Percentiles rank a stretch among this genome's conserved stretches.
These are phyloP conservation scores for Apiospora koreana DNA, from an alignment of 2,329 filamentous ascomycete genomes.

Conservation along the genomic window DNA sequence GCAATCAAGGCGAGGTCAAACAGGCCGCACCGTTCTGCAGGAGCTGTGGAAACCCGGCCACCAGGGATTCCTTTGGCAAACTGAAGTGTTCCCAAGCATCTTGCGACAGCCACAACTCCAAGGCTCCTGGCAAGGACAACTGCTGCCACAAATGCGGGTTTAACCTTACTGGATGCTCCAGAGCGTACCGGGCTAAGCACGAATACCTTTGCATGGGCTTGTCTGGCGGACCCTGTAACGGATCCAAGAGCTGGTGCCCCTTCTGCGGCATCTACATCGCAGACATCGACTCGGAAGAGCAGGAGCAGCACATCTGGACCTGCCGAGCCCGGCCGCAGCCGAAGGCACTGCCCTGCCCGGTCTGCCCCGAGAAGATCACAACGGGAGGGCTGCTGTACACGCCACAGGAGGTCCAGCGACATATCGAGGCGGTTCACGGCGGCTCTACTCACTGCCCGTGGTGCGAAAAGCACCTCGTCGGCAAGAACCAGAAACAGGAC, in stretches of 20 bases:
- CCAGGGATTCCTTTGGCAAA: background rate
- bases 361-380: background rate
- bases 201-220: background rate
- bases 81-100: background rate
- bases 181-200: background rate
- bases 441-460: background rate
- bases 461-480: conserved; percentile 6
- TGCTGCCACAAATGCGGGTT: conserved; percentile 3
- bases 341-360: background rate
- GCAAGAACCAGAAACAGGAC: background rate
- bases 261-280: conserved; percentile 11
- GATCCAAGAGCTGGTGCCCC: background rate
- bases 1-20: background rate
- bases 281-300: background rate
- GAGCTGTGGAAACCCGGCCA: background rate
- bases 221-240: background rate
- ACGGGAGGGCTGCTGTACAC: background rate
- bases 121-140: background rate
- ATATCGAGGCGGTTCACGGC: background rate
- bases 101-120: background rate
- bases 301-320: background rate
- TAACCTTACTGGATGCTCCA: background rate
- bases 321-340: conserved; percentile 8
- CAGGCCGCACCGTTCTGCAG: background rate
- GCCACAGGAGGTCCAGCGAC: background rate